phyloP scores from a whole-genome alignment of 768 basidiomycete genomes.

The Imleria badia region DNA sequence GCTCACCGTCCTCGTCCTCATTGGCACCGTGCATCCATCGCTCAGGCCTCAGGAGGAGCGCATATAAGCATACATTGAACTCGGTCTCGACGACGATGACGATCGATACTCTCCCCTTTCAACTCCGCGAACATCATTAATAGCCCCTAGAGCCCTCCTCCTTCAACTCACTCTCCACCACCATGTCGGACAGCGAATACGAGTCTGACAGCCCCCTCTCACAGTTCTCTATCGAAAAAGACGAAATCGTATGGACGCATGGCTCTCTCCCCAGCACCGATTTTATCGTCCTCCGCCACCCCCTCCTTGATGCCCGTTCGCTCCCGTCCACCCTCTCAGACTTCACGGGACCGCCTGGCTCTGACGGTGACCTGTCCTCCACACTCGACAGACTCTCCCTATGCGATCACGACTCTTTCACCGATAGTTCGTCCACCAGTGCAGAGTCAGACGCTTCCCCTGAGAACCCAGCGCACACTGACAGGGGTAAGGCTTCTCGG shows the following conservation, averaged over 20 bases:
- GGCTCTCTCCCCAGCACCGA: slow-evolving; percentile 16
- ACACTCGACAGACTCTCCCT: slow-evolving; percentile 23
- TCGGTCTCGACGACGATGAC: slow-evolving; percentile 7
- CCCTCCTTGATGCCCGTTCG: slow-evolving; percentile 15
- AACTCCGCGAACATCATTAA: slow-evolving; percentile 17
- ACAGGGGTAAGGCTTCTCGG: background rate
- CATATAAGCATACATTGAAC: background rate
- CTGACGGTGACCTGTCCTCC: slow-evolving; percentile 13
- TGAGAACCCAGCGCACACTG: background rate
- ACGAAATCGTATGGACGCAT: slow-evolving; percentile 22
- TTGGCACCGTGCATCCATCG: background rate
- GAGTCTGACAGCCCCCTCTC: slow-evolving; percentile 11
- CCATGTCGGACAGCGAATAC: slow-evolving; percentile 13
- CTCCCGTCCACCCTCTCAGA: slow-evolving; percentile 14
- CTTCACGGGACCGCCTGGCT: background rate
- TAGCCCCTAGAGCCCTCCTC: background rate
- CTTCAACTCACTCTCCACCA: background rate
- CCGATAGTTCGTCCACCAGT: slow-evolving; percentile 3
- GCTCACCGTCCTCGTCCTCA: background rate
- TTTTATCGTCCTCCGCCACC: slow-evolving; percentile 25
- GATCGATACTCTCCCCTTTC: background rate
- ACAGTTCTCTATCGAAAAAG: slow-evolving; percentile 22
- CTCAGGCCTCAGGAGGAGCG: background rate
- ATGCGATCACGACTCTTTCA: background rate
- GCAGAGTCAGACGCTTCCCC: slow-evolving; percentile 5